Base-by-base conservation (phyloP, 1,139 yeast genomes). In the Hansenula anomala region DNA sequence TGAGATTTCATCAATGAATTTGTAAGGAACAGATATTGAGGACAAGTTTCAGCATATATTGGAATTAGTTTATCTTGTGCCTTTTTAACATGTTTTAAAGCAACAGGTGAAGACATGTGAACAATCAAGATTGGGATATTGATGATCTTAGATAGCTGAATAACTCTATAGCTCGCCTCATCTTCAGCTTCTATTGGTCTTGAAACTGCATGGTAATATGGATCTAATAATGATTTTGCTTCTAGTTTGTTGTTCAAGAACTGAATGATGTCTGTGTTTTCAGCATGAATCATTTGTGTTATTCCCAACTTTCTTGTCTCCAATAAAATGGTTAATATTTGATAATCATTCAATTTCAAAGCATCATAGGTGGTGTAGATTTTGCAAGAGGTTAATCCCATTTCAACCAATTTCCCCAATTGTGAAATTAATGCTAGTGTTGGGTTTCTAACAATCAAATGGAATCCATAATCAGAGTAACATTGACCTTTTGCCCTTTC, bases 271-370 rank as follows among this genome's bases (percentile, higher is more conserved):
- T 70, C 75, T 14, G 69, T 59, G 48, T 70, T 70, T 48, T 71
- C 76, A 7, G 76, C 75, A 47, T 71, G 76, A 29, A 71, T 63
- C 73, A 71, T 68, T 0, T 73, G 66, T 3, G 74, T 69, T 43
- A 69, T 60, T 19, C 65, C 63, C 33, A 61, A 47, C 37, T 63
- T 62, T 39, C 74, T 56, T 28, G 67, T 66, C n/a, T 63, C 63
- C 28, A 63, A 47, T 47, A 69, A 49, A 12, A 67, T 60, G 17
- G 63, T 62, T 48, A 71, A 47, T 19, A 71, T 47, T 41, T 69
- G 67, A 15, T 60, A 55, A 45, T 71, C 76, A 24, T 57, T 52
- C 28, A 71, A 52, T 38, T 63, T 66, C 39, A 64, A 58, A n/a
- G 63, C 57, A 28, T 68, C 70, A 45, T 71, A 71, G 6, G 75